These are phyloP conservation scores for Kandelia obovata DNA, from an alignment of 345 rosid genomes.

Conservation along the genomic window DNA sequence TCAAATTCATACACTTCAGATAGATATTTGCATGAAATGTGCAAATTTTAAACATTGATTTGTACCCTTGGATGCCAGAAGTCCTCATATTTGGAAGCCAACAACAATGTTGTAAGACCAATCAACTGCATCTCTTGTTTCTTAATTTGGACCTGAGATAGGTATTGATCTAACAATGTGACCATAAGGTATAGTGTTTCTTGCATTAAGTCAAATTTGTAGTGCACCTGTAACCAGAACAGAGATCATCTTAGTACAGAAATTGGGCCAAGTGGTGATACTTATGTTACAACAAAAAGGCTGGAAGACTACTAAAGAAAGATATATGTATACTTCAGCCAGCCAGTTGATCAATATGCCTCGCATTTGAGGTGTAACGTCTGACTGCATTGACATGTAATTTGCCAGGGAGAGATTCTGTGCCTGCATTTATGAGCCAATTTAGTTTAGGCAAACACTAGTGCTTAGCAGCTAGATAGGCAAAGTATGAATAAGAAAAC, in stretches of 20 bases:
- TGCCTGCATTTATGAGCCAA: conserved; percentile 46
- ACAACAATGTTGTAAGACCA: conserved; percentile 78
- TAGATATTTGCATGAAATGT: not conserved
- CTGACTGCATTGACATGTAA: conserved; percentile 59
- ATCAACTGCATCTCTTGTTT: conserved; percentile 85
- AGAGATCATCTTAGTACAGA: conserved; percentile 7
- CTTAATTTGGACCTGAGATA: conserved; percentile 66
- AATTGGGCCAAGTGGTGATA: conserved; percentile 6
- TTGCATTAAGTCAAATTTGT: conserved; percentile 77
- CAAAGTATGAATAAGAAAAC: no score
- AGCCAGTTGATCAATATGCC: conserved; percentile 95
- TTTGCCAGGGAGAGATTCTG: conserved; percentile 44
- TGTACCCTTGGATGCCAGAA: conserved; percentile 96
- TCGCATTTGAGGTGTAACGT: conserved; percentile 68
- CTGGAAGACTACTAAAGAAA: not conserved
- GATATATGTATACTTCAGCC: conserved; percentile 60
- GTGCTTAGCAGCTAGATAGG: no score
- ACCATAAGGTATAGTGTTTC: conserved; percentile 93
- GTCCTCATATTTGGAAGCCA: conserved; percentile 96
- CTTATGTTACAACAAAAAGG: not conserved
- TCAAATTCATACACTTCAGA: not conserved
- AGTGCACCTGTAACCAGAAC: conserved; percentile 62
- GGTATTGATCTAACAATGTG: conserved; percentile 66
- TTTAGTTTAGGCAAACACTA: not conserved
- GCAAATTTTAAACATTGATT: not conserved